Evolutionary conservation across 2,329 filamentous ascomycete genomes (phyloP).

Genomic region (Trichoderma aggressivum): DNA sequence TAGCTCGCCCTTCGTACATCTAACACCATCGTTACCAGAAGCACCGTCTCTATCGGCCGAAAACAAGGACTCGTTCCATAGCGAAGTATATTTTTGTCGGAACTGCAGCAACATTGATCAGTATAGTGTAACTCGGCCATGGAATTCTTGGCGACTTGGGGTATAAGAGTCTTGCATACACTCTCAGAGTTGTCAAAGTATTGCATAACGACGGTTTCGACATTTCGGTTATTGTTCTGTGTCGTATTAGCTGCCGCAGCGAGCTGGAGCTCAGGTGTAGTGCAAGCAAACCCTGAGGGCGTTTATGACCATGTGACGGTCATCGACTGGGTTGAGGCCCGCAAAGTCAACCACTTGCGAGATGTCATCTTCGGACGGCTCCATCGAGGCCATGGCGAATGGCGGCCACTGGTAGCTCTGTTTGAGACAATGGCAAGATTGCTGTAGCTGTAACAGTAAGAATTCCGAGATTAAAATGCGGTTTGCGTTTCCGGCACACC

Average conservation of each 20-base stretch:
- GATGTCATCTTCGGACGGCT: conserved; percentile 38
- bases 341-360: conserved; percentile 42
- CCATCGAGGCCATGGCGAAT: conserved; percentile 32
- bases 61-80: conserved; percentile 56
- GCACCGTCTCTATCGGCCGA: conserved; percentile 51
- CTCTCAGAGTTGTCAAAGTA: conserved; percentile 47
- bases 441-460: not conserved
- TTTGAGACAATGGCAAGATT: not conserved
- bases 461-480: not conserved
- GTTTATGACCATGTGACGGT: conserved; percentile 39
- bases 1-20: conserved; percentile 37
- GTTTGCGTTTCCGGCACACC: not conserved
- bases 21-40: conserved; percentile 40
- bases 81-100: conserved; percentile 42
- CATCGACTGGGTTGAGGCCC: conserved; percentile 33
- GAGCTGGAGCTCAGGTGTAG: not conserved
- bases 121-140: not conserved
- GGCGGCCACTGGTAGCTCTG: not conserved
- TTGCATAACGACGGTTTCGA: conserved; percentile 49
- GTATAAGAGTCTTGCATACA: conserved; percentile 25
- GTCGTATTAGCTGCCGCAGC: not conserved
- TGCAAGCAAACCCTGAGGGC: conserved; percentile 39
- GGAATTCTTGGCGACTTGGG: not conserved
- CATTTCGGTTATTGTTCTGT: conserved; percentile 43
- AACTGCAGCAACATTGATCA: conserved; percentile 36